Conservation (phyloP, 179 eudicot genomes). For the Spinacia oleracea region DNA sequence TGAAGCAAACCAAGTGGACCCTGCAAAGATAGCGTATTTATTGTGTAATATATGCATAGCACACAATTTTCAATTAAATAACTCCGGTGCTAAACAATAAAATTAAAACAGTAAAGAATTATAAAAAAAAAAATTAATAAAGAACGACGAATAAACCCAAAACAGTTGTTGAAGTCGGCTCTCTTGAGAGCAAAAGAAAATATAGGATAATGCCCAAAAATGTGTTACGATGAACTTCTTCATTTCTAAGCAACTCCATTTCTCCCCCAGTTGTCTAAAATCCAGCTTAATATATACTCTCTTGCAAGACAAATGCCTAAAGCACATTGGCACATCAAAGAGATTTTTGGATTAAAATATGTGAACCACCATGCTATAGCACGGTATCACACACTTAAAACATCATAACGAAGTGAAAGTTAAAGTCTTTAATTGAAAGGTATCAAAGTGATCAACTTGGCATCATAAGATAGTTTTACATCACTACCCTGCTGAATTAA, state of each 20-base stretch:
- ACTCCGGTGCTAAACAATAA: too few species aligned
- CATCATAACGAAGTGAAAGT: background rate
- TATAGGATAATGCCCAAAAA: background rate
- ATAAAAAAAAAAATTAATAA: too few species aligned
- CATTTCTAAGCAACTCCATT: background rate
- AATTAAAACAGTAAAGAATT: too few species aligned
- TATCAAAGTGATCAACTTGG: background rate
- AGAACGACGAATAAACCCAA: too few species aligned
- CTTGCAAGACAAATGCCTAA: background rate
- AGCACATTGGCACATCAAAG: background rate
- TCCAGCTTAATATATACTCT: background rate
- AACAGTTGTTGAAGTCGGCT: background rate
- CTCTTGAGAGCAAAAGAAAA: background rate
- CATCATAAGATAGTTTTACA: background rate
- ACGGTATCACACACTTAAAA: background rate
- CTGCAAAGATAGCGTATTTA: conserved; percentile 32
- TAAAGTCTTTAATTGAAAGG: background rate
- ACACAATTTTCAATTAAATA: too few species aligned
- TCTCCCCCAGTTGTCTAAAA: background rate
- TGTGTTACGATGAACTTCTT: background rate
- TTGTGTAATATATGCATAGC: too few species aligned
- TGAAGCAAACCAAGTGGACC: conserved; percentile 92
- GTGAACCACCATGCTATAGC: background rate
- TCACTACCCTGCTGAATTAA: background rate
- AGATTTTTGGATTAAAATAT: background rate